Base-by-base conservation (phyloP, 495 filamentous ascomycete genomes). In the Xylaria palmicola region DNA sequence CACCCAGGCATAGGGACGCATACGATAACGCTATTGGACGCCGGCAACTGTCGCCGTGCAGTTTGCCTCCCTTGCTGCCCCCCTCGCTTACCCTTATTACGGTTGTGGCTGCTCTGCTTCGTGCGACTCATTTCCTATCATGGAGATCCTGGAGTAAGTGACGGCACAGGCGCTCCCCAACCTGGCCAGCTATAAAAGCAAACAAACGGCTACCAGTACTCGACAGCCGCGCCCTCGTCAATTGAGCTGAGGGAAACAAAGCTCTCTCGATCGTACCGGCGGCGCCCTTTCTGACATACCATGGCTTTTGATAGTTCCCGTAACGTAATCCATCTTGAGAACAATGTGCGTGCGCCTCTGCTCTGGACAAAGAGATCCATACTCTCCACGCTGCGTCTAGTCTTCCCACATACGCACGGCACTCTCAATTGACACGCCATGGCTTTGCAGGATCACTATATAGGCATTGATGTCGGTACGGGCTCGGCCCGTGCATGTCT, bases 401-500 rank as follows among this genome's bases (percentile, higher is more conserved):
- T 40, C 12, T 0, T 17, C 17, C 37, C 32, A 22, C 8, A 4
- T 50, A 8, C 27, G 27, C 8, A 29, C 24, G 34, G 48, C 10
- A 37, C 1, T 29, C 7, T 60, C 20, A 63, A 69, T 72, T 72
- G 53, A 72, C 69, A 47, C 27, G 9, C 48, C 20, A 43, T 59
- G 40, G 34, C 48, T 24, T 59, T 61, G 22, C 67, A 78, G 73
- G 72, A 83, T 55, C 76, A 86, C 62, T 97, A 90, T 73, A 92
- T 97, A 67, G 93, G 93, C 43, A 90, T 97, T 57, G 94, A 98
- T 72, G 94, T 98, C 54, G 94, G 94, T 45, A 98, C 94, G 6
- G 93, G 94, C 47, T 96, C 92, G 69, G 92, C 93, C 19, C 84
- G 94, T 68, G 94, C 93, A 15, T 97, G 93, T 78, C 88, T 98